These are phyloP conservation scores for Anisodus acutangulus DNA, from an alignment of 257 asterid species.

Conservation along the genomic window DNA sequence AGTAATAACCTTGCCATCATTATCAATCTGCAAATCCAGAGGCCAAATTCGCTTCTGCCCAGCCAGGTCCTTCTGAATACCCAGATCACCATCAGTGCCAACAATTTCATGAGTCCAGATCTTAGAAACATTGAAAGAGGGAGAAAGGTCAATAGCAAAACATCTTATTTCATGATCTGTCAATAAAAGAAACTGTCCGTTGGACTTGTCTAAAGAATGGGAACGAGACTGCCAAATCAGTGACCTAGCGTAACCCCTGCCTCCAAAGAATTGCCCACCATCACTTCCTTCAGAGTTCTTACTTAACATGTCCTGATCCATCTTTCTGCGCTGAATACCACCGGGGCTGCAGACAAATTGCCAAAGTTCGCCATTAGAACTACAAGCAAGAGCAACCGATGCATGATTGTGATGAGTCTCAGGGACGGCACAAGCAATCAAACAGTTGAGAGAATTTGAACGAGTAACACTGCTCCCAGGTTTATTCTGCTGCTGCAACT, in stretches of 20 bases:
- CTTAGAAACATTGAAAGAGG: conserved; percentile 54
- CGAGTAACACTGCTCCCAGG: conserved; percentile 44
- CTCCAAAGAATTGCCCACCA: conserved; percentile 48
- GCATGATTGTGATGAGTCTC: conserved; percentile 45
- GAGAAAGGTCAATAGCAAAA: conserved; percentile 54
- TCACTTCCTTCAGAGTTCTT: conserved; percentile 50
- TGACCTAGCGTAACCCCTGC: conserved; percentile 87
- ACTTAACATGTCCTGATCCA: conserved; percentile 43
- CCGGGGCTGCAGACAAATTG: conserved; percentile 63
- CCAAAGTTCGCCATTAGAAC: conserved; percentile 82
- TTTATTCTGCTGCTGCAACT: conserved; percentile 46
- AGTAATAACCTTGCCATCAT: conserved; percentile 80
- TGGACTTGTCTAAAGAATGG: conserved; percentile 47
- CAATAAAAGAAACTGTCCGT: conserved; percentile 74
- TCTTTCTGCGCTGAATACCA: conserved; percentile 55
- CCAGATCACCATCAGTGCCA: conserved; percentile 81
- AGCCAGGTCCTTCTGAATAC: conserved; percentile 86
- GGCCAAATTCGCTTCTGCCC: conserved; percentile 96
- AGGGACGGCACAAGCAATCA: conserved; percentile 74
- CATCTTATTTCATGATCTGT: conserved; percentile 81
- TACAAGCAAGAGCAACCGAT: conserved; percentile 76
- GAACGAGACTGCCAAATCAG: conserved; percentile 70
- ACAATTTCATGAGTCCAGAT: conserved; percentile 89
- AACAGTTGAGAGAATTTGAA: conserved; percentile 57
- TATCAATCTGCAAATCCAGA: conserved; percentile 76